Conservation (phyloP, 2,329 filamentous ascomycete species). For the Penicillium sp. region DNA sequence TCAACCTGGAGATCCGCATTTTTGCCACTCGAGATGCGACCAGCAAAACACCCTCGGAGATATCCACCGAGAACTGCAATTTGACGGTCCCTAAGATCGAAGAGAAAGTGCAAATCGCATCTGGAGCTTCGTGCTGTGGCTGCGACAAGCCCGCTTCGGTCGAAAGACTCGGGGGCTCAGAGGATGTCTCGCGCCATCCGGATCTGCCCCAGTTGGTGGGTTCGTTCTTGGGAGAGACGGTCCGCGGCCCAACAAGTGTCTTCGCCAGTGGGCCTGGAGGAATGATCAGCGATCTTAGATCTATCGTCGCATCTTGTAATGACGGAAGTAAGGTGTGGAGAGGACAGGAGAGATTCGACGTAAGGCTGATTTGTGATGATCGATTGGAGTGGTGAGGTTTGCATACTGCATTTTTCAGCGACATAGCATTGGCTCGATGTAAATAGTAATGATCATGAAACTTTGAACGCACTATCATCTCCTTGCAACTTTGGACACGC, state of each 20-base stretch:
- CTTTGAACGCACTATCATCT: neutral
- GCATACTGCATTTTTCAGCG: neutral
- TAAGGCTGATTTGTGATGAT: slow-evolving; percentile 62
- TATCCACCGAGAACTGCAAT: slow-evolving; percentile 5
- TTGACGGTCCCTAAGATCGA: slow-evolving; percentile 2
- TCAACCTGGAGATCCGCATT: slow-evolving; percentile 55
- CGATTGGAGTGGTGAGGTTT: slow-evolving; percentile 44
- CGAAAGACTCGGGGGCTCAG: slow-evolving; percentile 17
- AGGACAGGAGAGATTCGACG: slow-evolving; percentile 59
- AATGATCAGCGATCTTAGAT: slow-evolving; percentile 62
- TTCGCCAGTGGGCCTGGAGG: slow-evolving; percentile 62
- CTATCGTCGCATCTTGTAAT: slow-evolving; percentile 57
- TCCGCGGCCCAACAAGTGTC: slow-evolving; percentile 55
- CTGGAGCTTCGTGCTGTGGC: slow-evolving; percentile 11
- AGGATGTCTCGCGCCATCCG: slow-evolving; percentile 26
- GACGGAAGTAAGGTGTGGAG: slow-evolving; percentile 58
- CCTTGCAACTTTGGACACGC: neutral
- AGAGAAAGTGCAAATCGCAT: slow-evolving; percentile 9
- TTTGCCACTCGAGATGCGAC: slow-evolving; percentile 60
- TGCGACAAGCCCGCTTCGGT: slow-evolving; percentile 11
- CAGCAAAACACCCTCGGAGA: slow-evolving; percentile 4
- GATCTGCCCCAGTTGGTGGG: slow-evolving; percentile 51
- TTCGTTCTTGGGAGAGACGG: slow-evolving; percentile 49
- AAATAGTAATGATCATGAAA: neutral
- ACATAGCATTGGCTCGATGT: neutral